These are phyloP conservation scores for Trypanosoma scelopori DNA, from an alignment of 208 protist genomes.

Conservation along the genomic window DNA sequence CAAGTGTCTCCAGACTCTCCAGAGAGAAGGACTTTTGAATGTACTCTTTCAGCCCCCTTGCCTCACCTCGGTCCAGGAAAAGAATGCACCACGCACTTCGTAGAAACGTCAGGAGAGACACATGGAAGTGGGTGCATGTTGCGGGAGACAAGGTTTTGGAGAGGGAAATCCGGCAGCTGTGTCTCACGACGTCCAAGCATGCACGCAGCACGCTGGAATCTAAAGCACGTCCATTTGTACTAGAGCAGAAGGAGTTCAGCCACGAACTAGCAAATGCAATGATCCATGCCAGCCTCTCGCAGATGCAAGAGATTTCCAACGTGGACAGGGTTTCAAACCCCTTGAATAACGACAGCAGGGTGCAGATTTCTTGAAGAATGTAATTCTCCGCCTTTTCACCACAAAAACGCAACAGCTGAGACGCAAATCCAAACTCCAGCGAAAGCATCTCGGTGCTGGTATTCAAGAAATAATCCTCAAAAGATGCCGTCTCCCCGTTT, in stretches of 20 bases:
- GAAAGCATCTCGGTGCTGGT: slow-evolving; percentile 40
- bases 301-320: slow-evolving; percentile 16
- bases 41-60: slow-evolving; percentile 11
- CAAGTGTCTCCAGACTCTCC: slow-evolving; percentile 6
- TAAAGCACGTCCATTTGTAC: slow-evolving; percentile 4
- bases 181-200: slow-evolving; percentile 20
- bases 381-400: slow-evolving; percentile 33
- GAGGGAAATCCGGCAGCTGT: slow-evolving; percentile 11
- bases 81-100: slow-evolving; percentile 23
- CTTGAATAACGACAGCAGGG: slow-evolving; percentile 9
- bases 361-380: slow-evolving; percentile 13
- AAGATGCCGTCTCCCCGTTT: slow-evolving; percentile 10
- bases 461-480: slow-evolving; percentile 40
- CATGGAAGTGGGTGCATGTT: slow-evolving; percentile 23
- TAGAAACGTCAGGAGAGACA: slow-evolving; percentile 21
- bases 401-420: slow-evolving; percentile 33
- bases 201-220: slow-evolving; percentile 10
- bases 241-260: slow-evolving; percentile 18
- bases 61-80: slow-evolving; percentile 17
- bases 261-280: slow-evolving; percentile 26
- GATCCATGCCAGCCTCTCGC: slow-evolving; percentile 27
- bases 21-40: slow-evolving; percentile 17
- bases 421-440: slow-evolving; percentile 50
- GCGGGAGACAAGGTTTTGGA: neutral
- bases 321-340: neutral